These are phyloP conservation scores for Telfairia occidentalis DNA, from an alignment of 331 rosid species.

Conservation along the genomic window DNA sequence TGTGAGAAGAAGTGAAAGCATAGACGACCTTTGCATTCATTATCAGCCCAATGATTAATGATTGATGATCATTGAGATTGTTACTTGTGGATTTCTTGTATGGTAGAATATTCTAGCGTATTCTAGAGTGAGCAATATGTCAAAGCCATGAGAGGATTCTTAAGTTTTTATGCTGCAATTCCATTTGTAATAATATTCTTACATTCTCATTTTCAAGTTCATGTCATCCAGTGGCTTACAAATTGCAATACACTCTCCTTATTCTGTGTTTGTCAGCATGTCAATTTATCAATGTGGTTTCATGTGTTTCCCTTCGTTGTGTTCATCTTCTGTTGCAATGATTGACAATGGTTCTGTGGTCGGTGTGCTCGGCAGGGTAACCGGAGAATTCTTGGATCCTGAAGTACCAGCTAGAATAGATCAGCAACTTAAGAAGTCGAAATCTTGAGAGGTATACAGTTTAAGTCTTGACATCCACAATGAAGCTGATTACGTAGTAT, in stretches of 20 bases:
- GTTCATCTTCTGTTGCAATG: not conserved
- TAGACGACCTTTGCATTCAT: not conserved
- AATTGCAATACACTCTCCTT: not conserved
- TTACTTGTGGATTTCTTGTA: not conserved
- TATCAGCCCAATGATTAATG: not conserved
- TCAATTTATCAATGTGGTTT: not conserved
- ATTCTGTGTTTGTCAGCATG: not conserved
- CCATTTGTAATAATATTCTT: not conserved
- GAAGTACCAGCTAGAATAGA: not conserved
- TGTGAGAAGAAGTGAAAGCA: not conserved
- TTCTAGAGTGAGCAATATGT: not conserved
- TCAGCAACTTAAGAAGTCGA: not conserved
- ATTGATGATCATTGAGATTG: not conserved
- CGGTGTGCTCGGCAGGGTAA: conserved; percentile 38
- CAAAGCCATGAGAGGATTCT: not conserved
- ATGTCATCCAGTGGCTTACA: not conserved
- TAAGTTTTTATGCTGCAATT: not conserved
- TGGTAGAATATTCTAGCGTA: not conserved
- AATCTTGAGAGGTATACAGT: not conserved
- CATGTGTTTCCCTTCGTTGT: not conserved
- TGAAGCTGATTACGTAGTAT: not conserved
- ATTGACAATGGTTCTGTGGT: not conserved
- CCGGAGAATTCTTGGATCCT: conserved; percentile 48
- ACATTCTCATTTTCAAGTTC: not conserved
- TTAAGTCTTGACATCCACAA: not conserved